Conservation (phyloP, 768 basidiomycete genomes). For the Amanita phalloides region DNA sequence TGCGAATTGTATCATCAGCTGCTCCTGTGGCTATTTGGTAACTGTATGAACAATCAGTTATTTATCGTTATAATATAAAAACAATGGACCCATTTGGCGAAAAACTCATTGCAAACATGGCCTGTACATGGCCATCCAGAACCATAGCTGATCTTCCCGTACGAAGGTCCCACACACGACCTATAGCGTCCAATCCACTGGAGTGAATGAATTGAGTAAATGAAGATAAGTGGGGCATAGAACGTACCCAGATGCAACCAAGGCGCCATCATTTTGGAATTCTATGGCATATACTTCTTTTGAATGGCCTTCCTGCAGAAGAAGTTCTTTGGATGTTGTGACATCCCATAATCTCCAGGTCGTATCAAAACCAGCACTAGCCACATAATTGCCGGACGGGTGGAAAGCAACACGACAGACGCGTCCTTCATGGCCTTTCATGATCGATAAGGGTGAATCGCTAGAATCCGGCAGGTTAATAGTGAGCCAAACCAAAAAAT, state of each 20-base stretch:
- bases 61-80: conserved; percentile 6
- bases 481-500: not conserved
- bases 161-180: conserved; percentile 93
- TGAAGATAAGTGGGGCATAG: not conserved
- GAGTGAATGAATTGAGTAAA: conserved; percentile 3
- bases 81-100: conserved; percentile 86
- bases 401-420: conserved; percentile 95
- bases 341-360: conserved; percentile 98
- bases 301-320: conserved; percentile 94
- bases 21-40: conserved; percentile 97
- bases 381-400: conserved; percentile 88
- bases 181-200: conserved; percentile 94
- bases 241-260: conserved; percentile 84
- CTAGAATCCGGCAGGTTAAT: conserved; percentile 25
- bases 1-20: conserved; percentile 94
- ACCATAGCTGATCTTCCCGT: conserved; percentile 97
- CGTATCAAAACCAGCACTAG: conserved; percentile 93
- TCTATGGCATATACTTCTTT: conserved; percentile 95
- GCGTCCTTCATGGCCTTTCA: conserved; percentile 85
- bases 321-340: conserved; percentile 63
- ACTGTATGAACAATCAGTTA: conserved; percentile 28
- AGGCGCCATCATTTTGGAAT: conserved; percentile 90
- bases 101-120: conserved; percentile 85
- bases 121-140: conserved; percentile 91
- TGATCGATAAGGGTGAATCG: conserved; percentile 73